Percentiles rank a stretch among this genome's conserved stretches.
phyloP scores from a whole-genome alignment of 1,139 yeast species.

The Hansenula lynferdii region DNA sequence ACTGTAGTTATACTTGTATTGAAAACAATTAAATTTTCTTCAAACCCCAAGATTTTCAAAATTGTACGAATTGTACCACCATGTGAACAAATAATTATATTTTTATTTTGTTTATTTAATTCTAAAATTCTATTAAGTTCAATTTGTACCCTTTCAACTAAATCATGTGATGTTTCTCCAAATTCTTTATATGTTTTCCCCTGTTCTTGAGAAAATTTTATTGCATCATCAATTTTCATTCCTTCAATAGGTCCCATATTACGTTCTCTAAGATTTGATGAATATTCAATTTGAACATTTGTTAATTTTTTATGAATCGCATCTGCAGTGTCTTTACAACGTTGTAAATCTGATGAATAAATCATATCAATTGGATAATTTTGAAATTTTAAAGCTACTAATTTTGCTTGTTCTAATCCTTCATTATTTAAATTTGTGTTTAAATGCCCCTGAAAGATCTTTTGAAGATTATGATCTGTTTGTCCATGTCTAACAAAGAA shows the following conservation, averaged over 20 bases:
- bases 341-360: conserved; percentile 52
- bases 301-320: conserved; percentile 9
- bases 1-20: conserved; percentile 70
- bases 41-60: conserved; percentile 35
- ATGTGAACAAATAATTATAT: conserved; percentile 68
- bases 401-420: conserved; percentile 53
- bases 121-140: conserved; percentile 44
- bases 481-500: conserved; percentile 78
- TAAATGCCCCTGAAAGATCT: conserved; percentile 71
- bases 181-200: no score
- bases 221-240: conserved; percentile 64
- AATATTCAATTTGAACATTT: conserved; percentile 18
- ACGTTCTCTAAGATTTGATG: conserved; percentile 59
- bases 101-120: conserved; percentile 33
- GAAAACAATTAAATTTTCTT: conserved; percentile 50
- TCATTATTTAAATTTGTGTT: conserved; percentile 53
- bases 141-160: conserved; percentile 44
- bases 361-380: conserved; percentile 44
- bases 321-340: conserved; percentile 46
- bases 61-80: conserved; percentile 80
- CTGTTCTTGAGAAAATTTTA: conserved; percentile 42
- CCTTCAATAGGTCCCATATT: conserved; percentile 81
- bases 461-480: conserved; percentile 62
- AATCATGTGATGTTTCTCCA: conserved; percentile 49
- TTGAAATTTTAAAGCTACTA: conserved; percentile 40